A percentile compares a stretch with the other conserved stretches of the same genome.
Evolutionary conservation across 2,329 filamentous ascomycete genomes (phyloP).

Genomic region (Xylaria sp.): DNA sequence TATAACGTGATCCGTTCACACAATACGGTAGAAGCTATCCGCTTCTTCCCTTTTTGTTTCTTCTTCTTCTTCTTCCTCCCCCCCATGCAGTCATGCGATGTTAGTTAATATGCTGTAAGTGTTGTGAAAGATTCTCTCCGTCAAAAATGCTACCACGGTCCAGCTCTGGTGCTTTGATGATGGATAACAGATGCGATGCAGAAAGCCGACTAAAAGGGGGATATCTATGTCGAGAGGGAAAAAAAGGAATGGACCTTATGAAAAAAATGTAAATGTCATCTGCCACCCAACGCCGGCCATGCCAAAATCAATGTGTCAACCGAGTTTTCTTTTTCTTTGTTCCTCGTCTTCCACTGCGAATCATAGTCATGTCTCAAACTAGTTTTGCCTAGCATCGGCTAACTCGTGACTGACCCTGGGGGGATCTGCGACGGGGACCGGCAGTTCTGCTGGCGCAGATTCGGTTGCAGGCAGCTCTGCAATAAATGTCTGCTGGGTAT

Average conservation of each 20-base stretch:
- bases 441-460: conserved; percentile 16
- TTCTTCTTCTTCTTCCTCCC: background rate
- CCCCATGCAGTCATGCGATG: background rate
- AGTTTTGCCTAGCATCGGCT: background rate
- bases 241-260: background rate
- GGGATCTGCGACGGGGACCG: conserved; percentile 4
- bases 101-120: background rate
- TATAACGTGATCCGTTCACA: background rate
- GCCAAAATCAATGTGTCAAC: background rate
- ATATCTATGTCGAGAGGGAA: background rate
- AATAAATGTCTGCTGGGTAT: conserved; percentile 19
- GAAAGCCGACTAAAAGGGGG: background rate
- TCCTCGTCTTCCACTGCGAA: no score
- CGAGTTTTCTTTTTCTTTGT: background rate
- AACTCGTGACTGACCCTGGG: conserved; percentile 1
- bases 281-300: background rate
- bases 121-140: background rate
- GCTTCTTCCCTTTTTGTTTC: background rate
- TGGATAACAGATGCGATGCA: background rate
- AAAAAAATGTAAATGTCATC: background rate
- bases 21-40: background rate
- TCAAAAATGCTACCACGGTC: background rate
- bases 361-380: background rate
- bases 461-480: conserved; percentile 19
- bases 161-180: background rate